Percentiles rank a stretch among this genome's conserved stretches.
Conservation (phyloP, 139 green algal species). For the Nannochloris sp. region DNA sequence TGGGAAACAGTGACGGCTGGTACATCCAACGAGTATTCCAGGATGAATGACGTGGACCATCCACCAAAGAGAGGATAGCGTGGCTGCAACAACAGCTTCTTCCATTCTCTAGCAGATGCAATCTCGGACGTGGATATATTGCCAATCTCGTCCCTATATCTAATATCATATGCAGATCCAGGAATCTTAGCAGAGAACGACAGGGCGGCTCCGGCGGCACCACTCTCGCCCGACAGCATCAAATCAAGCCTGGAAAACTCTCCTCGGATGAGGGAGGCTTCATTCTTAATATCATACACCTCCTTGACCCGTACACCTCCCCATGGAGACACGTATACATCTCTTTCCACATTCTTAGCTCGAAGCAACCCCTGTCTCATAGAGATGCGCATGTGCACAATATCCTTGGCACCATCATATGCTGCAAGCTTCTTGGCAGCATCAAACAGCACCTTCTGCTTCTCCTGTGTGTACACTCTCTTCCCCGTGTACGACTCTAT, state of each 20-base stretch:
- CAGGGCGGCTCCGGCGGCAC: not conserved
- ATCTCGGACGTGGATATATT: conserved; percentile 72
- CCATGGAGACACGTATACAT: conserved; percentile 88
- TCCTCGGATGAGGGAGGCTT: conserved; percentile 23
- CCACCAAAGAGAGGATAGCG: conserved; percentile 80
- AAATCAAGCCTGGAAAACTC: conserved; percentile 56
- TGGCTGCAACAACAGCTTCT: conserved; percentile 45
- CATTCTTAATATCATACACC: conserved; percentile 63
- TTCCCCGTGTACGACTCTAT: too few species aligned
- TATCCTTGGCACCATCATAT: not conserved
- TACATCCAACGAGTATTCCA: conserved; percentile 71
- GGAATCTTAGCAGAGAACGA: conserved; percentile 51
- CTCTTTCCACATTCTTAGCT: conserved; percentile 43
- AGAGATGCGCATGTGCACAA: conserved; percentile 61
- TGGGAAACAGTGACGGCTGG: conserved; percentile 16
- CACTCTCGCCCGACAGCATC: conserved; percentile 8
- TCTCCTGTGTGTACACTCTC: too few species aligned
- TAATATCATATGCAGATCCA: conserved; percentile 43
- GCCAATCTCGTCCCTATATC: conserved; percentile 82
- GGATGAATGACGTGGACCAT: conserved; percentile 53
- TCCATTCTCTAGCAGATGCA: not conserved
- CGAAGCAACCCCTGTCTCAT: conserved; percentile 63
- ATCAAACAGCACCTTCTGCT: too few species aligned
- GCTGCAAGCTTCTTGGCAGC: too few species aligned
- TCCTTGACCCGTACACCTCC: conserved; percentile 88